phyloP scores from a whole-genome alignment of 1,284 basidiomycete genomes.

The Cutaneotrichosporon cavernicola region DNA sequence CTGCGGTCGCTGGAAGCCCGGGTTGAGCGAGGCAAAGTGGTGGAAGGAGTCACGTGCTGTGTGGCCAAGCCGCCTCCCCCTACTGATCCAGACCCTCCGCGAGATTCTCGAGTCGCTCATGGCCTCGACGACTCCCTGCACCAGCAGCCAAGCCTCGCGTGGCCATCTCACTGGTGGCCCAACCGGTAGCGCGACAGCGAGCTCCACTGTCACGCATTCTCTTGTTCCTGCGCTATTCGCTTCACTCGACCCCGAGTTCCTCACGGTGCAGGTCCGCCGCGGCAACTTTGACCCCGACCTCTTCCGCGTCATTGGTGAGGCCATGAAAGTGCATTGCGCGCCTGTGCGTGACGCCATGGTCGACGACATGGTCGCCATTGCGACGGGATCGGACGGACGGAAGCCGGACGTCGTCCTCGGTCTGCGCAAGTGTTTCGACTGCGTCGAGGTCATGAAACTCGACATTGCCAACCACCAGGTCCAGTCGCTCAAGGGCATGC shows the following conservation, averaged over 20 bases:
- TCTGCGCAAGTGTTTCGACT: slow-evolving; percentile 81
- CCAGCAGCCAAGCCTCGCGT: slow-evolving; percentile 47
- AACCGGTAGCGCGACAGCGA: slow-evolving; percentile 40
- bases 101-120: slow-evolving; percentile 81
- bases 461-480: slow-evolving; percentile 95
- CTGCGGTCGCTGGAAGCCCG: slow-evolving; percentile 57
- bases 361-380: slow-evolving; percentile 75
- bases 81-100: slow-evolving; percentile 67
- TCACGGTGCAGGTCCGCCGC: slow-evolving; percentile 75
- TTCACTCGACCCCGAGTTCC: slow-evolving; percentile 60
- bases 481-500: slow-evolving; percentile 77
- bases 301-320: slow-evolving; percentile 73
- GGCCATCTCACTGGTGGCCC: background rate
- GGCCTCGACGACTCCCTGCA: slow-evolving; percentile 48
- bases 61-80: slow-evolving; percentile 71
- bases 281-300: slow-evolving; percentile 76
- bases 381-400: slow-evolving; percentile 52
- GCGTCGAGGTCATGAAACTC: slow-evolving; percentile 92
- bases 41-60: slow-evolving; percentile 53
- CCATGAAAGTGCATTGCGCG: slow-evolving; percentile 86
- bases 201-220: slow-evolving; percentile 58
- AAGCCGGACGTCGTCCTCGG: slow-evolving; percentile 65
- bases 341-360: slow-evolving; percentile 85
- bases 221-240: slow-evolving; percentile 52
- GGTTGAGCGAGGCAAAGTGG: slow-evolving; percentile 54